Evolutionary conservation across 257 asterid species (phyloP), one percentile per base, ranked within the genome.

Genomic region (Sherardia arvensis): DNA sequence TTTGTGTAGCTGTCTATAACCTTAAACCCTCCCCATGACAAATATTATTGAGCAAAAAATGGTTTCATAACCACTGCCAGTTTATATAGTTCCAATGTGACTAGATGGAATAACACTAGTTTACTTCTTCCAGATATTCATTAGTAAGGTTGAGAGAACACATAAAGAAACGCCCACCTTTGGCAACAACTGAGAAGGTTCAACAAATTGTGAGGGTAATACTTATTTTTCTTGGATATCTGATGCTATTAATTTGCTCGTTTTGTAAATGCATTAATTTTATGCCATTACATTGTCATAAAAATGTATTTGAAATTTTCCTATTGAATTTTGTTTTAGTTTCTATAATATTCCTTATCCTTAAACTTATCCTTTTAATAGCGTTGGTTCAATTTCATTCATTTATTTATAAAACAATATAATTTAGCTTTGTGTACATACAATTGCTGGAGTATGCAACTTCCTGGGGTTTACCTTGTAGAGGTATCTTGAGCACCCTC

Each of bases 91-190:
- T 60, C 20, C 23, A 20, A 53, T 20, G 34, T 67, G 47, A 27
- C 51, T 8, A 2, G 15, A 25, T 40, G 14, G 53, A 49, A 32
- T 23, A 25, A 49, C 17, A 15, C 38, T 4, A 48, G 45, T n/a
- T 34, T 40, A 1, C 40, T 26, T 43, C 40, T 26, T 67, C 62
- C 85, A 92, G 99, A 66, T 82, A 84, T 72, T 84, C 96, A 3
- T 62, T 92, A 78, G 79, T 87, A 65, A 84, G 81, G 60, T 71
- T 89, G 78, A 86, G 99, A 73, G 99, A 92, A 71, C 97, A 92
- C 71, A 92, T 92, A 76, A 92, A 92, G 89, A 92, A 92, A 79
- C 97, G 99, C 23, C 99, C 97, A 40, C 99, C 99, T 59, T 75
- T 92, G 61, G 94, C 99, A 65, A 87, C 99, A 65, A 70, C 99